Percentiles rank a stretch among this genome's conserved stretches.
Conservation (phyloP, 305 asterid genomes). For the Lippia alba region DNA sequence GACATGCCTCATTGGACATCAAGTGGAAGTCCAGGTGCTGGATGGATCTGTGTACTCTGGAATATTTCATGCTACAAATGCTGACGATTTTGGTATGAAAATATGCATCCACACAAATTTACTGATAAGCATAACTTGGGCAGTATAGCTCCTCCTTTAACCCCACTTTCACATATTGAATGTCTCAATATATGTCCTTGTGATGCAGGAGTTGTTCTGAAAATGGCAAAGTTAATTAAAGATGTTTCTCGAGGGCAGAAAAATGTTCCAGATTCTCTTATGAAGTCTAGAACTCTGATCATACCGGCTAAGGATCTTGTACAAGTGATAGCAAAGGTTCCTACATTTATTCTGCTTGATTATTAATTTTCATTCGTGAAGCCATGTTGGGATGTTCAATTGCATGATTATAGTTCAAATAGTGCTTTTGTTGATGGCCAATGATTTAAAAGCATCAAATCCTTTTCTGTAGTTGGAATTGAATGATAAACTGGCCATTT, state of each 20-base stretch:
- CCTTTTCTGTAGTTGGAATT: not conserved
- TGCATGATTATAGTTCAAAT: slow-evolving; percentile 19
- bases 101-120: slow-evolving; percentile 12
- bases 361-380: not conserved
- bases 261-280: slow-evolving; percentile 37
- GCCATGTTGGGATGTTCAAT: slow-evolving; percentile 1
- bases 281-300: slow-evolving; percentile 52
- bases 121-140: slow-evolving; percentile 17
- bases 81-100: slow-evolving; percentile 65
- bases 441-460: not conserved
- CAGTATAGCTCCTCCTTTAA: not conserved
- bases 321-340: slow-evolving; percentile 66
- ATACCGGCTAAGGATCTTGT: slow-evolving; percentile 62
- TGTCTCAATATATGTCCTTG: not conserved
- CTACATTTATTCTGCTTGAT: slow-evolving; percentile 5
- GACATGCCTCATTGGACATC: slow-evolving; percentile 66
- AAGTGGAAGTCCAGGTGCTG: slow-evolving; percentile 68
- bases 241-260: slow-evolving; percentile 57
- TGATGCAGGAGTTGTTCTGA: slow-evolving; percentile 60
- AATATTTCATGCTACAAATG: slow-evolving; percentile 64
- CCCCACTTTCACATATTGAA: not conserved
- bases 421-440: not conserved
- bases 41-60: slow-evolving; percentile 70
- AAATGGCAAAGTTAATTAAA: slow-evolving; percentile 58
- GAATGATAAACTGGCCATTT: slow-evolving; percentile 15